A percentile compares a stretch with the other conserved stretches of the same genome.
These are phyloP conservation scores for Neurospora discreta DNA, from an alignment of 495 filamentous ascomycete genomes.

Conservation along the genomic window DNA sequence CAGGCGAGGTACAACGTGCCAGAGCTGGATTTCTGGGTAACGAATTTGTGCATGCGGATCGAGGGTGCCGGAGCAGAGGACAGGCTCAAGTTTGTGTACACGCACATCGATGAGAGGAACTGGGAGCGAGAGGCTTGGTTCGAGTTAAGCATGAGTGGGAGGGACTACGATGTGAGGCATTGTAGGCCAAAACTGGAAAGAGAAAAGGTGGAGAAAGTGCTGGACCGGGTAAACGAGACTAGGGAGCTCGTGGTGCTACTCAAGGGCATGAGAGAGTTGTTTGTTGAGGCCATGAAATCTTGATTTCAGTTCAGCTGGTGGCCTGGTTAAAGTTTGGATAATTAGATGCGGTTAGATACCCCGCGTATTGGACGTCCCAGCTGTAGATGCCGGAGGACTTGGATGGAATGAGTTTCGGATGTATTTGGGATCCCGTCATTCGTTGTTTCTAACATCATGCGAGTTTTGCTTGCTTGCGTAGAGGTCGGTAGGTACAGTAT, in stretches of 20 bases:
- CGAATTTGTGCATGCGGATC: slow-evolving; percentile 76
- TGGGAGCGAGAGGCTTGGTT: slow-evolving; percentile 91
- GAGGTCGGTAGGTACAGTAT: not conserved
- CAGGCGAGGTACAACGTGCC: slow-evolving; percentile 80
- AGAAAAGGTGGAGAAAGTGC: slow-evolving; percentile 56
- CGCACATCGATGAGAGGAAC: slow-evolving; percentile 74
- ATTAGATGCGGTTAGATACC: not conserved
- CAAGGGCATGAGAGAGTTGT: slow-evolving; percentile 87
- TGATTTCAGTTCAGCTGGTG: slow-evolving; percentile 10
- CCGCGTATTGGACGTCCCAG: not conserved
- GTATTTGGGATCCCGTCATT: not conserved
- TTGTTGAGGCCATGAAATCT: slow-evolving; percentile 48
- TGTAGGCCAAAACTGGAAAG: slow-evolving; percentile 70
- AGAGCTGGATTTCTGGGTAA: slow-evolving; percentile 92
- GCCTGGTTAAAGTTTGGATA: not conserved
- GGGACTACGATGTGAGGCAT: slow-evolving; percentile 74
- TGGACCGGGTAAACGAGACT: slow-evolving; percentile 72
- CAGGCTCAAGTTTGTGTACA: slow-evolving; percentile 82
- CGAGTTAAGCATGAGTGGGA: slow-evolving; percentile 66
- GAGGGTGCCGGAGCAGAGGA: slow-evolving; percentile 81
- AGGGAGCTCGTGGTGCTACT: slow-evolving; percentile 70
- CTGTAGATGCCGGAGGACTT: not conserved
- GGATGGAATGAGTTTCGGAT: not conserved
- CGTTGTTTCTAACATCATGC: not conserved
- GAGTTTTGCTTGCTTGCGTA: not conserved